Conservation (phyloP, 2,329 filamentous ascomycete species). For the Sarocladium strictum region DNA sequence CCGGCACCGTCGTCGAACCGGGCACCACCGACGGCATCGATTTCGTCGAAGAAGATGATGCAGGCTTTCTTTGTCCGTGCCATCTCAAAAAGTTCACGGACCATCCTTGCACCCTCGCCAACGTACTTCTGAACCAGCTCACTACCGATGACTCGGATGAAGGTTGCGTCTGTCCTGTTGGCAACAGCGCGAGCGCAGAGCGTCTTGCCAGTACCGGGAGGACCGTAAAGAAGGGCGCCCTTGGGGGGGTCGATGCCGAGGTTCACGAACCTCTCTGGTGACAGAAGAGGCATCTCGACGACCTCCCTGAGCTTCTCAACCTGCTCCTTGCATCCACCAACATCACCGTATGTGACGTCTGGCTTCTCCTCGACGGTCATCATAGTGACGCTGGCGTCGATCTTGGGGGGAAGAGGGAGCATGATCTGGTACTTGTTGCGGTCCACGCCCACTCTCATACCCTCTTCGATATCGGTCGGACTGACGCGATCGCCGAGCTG, state of each 20-base stretch:
- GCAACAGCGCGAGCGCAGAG: conserved; percentile 95
- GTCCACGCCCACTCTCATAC: conserved; percentile 97
- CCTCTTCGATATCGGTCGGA: conserved; percentile 98
- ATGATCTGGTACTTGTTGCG: conserved; percentile 99
- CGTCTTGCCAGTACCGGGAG: conserved; percentile 97
- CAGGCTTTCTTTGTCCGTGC: conserved; percentile 98
- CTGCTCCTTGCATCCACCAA: conserved; percentile 98
- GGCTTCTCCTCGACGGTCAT: conserved; percentile 99
- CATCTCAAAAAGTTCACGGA: conserved; percentile 98
- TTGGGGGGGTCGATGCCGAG: conserved; percentile 99
- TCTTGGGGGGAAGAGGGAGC: conserved; percentile 92
- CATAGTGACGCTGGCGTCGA: conserved; percentile 98
- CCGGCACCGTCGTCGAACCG: conserved; percentile 96
- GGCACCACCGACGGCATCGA: conserved; percentile 91
- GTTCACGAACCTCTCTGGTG: conserved; percentile 94
- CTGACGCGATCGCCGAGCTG: conserved; percentile 95
- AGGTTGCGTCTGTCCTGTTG: conserved; percentile 96
- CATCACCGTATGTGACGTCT: conserved; percentile 97
- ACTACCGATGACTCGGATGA: conserved; percentile 96
- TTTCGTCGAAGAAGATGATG: conserved; percentile 97
- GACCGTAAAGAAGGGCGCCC: conserved; percentile 92
- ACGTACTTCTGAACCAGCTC: conserved; percentile 99
- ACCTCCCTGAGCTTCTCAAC: conserved; percentile 98
- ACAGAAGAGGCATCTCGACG: conserved; percentile 95
- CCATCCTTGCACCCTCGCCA: conserved; percentile 96